Base-by-base conservation (phyloP, 2,329 filamentous ascomycete genomes). In the Hypoxylon sp. region DNA sequence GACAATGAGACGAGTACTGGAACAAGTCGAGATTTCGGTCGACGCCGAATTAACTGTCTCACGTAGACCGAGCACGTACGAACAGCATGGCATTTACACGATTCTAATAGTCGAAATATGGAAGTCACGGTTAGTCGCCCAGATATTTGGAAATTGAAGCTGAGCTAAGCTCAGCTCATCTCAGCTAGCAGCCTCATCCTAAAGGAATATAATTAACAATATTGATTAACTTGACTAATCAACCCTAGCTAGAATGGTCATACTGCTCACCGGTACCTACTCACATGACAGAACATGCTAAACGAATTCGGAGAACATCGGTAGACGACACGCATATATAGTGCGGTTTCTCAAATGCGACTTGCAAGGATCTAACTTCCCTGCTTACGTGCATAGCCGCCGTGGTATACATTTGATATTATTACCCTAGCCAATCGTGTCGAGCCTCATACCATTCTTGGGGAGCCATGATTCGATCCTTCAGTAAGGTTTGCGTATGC, bases 331-430 rank as follows among this genome's bases (percentile, higher is more conserved):
- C 26, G 17, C 24, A 19, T 44, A 51, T 58, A 50, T 52, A 47
- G 52, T 24, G 33, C 6, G 29, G 5, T 26, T 29, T 55, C 52
- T 33, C 52, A 61, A 39, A 58, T 42, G 46, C 29, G 5, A 58
- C 47, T 39, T 63, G 44, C 26, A 57, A 24, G 37, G 48, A 42
- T 33, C 47, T 50, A 29, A n/a, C 19, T 35, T 37, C 53, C 55
- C 33, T 59, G 42, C 51, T 24, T 44, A 64, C 63, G 19, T 61
- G 60, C 64, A 70, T 70, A 70, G 24, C 68, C 68, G 68, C 60
- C 35, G 58, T 68, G 64, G 60, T 24, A 59, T 54, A 50, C 67
- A 70, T 62, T 10, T 44, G 33, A 44, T 42, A 46, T 58, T 52
- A 54, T 51, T 59, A 65, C 3, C 64, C 53, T 59, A 24, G 50